phyloP scores from a whole-genome alignment of 495 filamentous ascomycete genomes.

The Penicillium psychrofluorescens region DNA sequence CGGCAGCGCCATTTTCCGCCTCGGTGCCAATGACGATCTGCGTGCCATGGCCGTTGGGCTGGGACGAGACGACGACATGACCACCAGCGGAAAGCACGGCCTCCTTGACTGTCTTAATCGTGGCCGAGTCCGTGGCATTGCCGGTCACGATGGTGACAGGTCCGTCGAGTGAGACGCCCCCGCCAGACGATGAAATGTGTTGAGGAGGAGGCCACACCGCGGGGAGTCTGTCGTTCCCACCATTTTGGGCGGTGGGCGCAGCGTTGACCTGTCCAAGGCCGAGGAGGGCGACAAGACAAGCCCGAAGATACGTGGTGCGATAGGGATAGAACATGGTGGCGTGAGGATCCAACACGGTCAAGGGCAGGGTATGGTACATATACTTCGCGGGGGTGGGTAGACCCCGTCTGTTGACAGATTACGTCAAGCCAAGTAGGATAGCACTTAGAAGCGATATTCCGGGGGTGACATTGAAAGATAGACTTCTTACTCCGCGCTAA shows the following conservation, averaged over 20 bases:
- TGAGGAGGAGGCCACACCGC: constrained; percentile 5
- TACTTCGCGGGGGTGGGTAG: no score
- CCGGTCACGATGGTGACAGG: constrained; percentile 7
- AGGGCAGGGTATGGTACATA: no score
- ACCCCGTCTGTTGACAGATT: no score
- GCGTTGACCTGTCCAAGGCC: constrained; percentile 3
- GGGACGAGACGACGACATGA: background rate
- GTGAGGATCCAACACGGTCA: background rate
- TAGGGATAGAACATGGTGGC: constrained; percentile 1
- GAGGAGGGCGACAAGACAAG: constrained; percentile 3
- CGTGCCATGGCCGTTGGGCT: constrained; percentile 2
- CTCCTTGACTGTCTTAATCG: constrained; percentile 4
- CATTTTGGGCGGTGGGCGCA: background rate
- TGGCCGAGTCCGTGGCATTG: constrained; percentile 6
- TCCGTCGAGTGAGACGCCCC: constrained; percentile 1
- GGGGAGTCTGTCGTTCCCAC: background rate
- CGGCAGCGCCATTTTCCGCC: background rate
- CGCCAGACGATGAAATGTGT: constrained; percentile 2
- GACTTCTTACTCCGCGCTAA: no score
- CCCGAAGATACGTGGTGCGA: constrained; percentile 1
- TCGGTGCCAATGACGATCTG: constrained; percentile 10
- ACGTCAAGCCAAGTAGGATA: no score
- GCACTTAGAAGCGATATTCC: no score
- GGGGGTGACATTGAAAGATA: no score
- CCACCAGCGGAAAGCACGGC: constrained; percentile 5